Evolutionary conservation across 208 protist species (phyloP).

Genomic region (Crithidia brevicula): DNA sequence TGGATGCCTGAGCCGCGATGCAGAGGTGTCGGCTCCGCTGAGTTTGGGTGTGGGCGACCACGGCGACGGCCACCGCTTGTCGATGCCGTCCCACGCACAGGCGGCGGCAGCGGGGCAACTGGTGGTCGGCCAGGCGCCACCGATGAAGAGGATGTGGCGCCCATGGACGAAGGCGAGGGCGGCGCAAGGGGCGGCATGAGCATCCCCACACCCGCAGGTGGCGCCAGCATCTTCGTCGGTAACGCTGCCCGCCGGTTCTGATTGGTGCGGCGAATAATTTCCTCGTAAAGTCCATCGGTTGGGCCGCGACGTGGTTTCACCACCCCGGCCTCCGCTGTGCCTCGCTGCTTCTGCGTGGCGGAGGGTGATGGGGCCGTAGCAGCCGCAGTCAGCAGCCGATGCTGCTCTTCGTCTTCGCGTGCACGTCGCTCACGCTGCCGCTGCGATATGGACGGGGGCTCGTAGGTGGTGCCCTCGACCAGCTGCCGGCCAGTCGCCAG

Average conservation of each 20-base stretch:
- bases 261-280: constrained; percentile 21
- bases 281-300: constrained; percentile 19
- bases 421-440: neutral
- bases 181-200: constrained; percentile 4
- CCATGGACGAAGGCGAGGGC: neutral
- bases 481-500: constrained; percentile 35
- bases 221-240: constrained; percentile 1
- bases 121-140: neutral
- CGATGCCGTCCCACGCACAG: neutral
- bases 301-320: constrained; percentile 12
- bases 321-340: neutral
- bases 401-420: constrained; percentile 5
- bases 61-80: constrained; percentile 3
- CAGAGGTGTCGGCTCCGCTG: constrained; percentile 24
- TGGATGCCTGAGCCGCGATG: neutral
- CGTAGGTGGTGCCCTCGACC: constrained; percentile 27
- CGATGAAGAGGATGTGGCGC: too few relatives aligned
- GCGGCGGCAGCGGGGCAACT: neutral
- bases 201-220: neutral
- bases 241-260: constrained; percentile 26
- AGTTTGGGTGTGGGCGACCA: constrained; percentile 17
- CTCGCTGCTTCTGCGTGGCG: neutral
- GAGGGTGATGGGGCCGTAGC: neutral
- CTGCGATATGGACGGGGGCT: constrained; percentile 9
- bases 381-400: neutral